Percentiles rank a stretch among this genome's conserved stretches.
phyloP scores from a whole-genome alignment of 2,329 filamentous ascomycete genomes.

The Fusarium ramigenum region DNA sequence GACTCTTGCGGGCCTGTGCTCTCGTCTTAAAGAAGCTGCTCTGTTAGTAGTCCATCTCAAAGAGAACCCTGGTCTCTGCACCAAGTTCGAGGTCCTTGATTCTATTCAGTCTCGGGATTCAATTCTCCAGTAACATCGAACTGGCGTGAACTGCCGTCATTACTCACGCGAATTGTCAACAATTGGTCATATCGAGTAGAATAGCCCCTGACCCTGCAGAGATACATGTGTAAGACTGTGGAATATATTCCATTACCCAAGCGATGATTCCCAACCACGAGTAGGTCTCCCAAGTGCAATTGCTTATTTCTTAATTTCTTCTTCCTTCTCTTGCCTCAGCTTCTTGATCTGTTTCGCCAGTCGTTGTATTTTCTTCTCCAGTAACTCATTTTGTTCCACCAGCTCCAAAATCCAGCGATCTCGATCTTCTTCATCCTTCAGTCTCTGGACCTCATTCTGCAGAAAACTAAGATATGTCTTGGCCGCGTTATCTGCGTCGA shows the following conservation, averaged over 20 bases:
- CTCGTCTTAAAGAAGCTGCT: too few species aligned
- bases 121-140: too few species aligned
- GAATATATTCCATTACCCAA: neutral
- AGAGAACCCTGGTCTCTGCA: too few species aligned
- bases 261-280: fast-evolving
- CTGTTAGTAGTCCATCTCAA: too few species aligned
- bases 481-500: neutral
- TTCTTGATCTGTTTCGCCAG: neutral
- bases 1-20: too few species aligned
- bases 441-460: neutral
- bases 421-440: neutral
- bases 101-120: too few species aligned
- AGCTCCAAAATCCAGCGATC: neutral
- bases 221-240: too few species aligned
- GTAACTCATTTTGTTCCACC: neutral
- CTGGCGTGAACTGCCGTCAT: too few species aligned
- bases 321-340: fast-evolving
- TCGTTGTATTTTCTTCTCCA: neutral
- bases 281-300: fast-evolving
- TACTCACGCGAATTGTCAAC: too few species aligned
- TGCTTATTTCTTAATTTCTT: neutral
- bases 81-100: too few species aligned
- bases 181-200: too few species aligned
- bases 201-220: too few species aligned
- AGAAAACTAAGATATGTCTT: neutral